Evolutionary conservation across 2,329 filamentous ascomycete genomes (phyloP).

Genomic region (Clarireedia hainanense): DNA sequence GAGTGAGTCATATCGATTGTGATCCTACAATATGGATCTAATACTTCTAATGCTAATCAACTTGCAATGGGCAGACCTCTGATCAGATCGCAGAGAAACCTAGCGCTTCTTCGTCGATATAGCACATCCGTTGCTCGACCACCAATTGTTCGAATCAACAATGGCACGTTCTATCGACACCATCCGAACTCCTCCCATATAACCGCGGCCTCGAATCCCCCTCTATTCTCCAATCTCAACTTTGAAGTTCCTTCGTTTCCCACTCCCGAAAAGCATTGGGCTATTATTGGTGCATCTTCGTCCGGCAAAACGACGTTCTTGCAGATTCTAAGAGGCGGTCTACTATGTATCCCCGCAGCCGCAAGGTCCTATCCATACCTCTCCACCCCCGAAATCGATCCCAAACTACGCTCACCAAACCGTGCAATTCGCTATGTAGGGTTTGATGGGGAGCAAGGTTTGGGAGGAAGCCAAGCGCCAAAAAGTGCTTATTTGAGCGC

Average conservation of each 20-base stretch:
- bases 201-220: conserved; percentile 44
- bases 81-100: conserved; percentile 3
- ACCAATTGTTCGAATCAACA: conserved; percentile 63
- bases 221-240: conserved; percentile 63
- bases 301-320: conserved; percentile 78
- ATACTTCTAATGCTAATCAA: too few species aligned
- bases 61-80: conserved; percentile 15
- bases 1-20: too few species aligned
- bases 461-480: conserved; percentile 43
- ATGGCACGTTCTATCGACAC: conserved; percentile 76
- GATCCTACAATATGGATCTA: too few species aligned
- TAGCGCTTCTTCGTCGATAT: conserved; percentile 15
- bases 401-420: conserved; percentile 47
- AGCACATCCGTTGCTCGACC: conserved; percentile 1
- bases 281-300: conserved; percentile 71
- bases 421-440: conserved; percentile 82
- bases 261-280: conserved; percentile 59
- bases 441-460: conserved; percentile 66
- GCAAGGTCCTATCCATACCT: conserved; percentile 76
- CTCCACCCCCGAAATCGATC: conserved; percentile 45
- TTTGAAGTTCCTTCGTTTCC: conserved; percentile 60
- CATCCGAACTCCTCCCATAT: conserved; percentile 51
- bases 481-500: conserved; percentile 80
- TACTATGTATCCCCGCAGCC: conserved; percentile 67
- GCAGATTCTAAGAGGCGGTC: conserved; percentile 66